These are phyloP conservation scores for Coprinellus micaceus DNA, from an alignment of 768 basidiomycete genomes.

Conservation along the genomic window DNA sequence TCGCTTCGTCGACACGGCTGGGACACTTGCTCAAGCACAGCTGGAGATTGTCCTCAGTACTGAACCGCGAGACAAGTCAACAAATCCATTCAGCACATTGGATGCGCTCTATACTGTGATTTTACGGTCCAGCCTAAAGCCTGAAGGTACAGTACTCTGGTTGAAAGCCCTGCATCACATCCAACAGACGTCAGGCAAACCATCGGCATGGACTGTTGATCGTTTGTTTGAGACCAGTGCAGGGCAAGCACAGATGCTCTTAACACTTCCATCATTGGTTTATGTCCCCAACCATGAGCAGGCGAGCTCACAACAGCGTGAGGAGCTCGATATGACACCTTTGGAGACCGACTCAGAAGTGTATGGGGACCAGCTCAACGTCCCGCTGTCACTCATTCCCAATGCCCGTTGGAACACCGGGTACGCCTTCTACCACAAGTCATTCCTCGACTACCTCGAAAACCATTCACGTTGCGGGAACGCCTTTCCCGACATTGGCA, in stretches of 20 bases:
- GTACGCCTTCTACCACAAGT: background rate
- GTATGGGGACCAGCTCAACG: no score
- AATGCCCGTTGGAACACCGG: background rate
- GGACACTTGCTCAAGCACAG: background rate
- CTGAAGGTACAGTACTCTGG: background rate
- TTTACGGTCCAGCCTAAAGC: background rate
- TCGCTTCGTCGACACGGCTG: background rate
- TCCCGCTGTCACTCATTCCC: background rate
- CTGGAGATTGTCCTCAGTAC: background rate
- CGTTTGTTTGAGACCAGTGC: no score
- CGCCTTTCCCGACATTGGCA: no score
- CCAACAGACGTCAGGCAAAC: background rate
- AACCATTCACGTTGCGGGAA: no score
- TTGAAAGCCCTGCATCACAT: background rate
- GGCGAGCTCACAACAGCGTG: no score
- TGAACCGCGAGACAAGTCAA: no score
- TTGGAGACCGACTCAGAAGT: no score
- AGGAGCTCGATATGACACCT: no score
- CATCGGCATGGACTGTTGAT: background rate
- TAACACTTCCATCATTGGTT: no score
- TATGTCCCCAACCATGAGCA: no score
- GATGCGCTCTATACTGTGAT: constrained; percentile 1
- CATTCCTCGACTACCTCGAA: background rate
- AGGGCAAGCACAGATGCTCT: no score
- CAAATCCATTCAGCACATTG: background rate